phyloP scores from a whole-genome alignment of 2,329 filamentous ascomycete genomes.

The Onygenales sp. region DNA sequence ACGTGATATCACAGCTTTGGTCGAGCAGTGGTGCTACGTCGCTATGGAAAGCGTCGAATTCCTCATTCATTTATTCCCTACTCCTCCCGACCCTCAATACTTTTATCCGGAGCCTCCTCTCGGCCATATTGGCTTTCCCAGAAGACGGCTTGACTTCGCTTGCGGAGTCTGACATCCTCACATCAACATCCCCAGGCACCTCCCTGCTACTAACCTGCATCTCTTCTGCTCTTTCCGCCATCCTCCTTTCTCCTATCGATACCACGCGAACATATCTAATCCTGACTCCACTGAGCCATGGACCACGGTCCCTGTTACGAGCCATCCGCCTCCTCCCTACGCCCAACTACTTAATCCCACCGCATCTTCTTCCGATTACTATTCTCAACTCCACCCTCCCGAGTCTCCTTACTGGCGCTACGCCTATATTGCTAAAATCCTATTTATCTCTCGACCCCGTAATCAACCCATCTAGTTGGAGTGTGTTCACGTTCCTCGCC shows the following conservation, averaged over 20 bases:
- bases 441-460: slow-evolving; percentile 75
- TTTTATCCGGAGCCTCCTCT: slow-evolving; percentile 84
- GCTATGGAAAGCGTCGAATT: slow-evolving; percentile 88
- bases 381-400: slow-evolving; percentile 78
- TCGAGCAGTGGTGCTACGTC: slow-evolving; percentile 81
- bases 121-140: slow-evolving; percentile 80
- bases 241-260: slow-evolving; percentile 79
- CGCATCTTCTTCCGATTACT: slow-evolving; percentile 68
- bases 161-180: slow-evolving; percentile 61
- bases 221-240: slow-evolving; percentile 59
- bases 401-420: slow-evolving; percentile 69
- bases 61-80: slow-evolving; percentile 83
- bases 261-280: slow-evolving; percentile 81
- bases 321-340: slow-evolving; percentile 71
- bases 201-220: slow-evolving; percentile 65
- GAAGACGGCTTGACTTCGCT: slow-evolving; percentile 54
- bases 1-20: slow-evolving; percentile 83
- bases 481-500: slow-evolving; percentile 69
- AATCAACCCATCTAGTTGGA: slow-evolving; percentile 71
- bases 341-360: slow-evolving; percentile 56
- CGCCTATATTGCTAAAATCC: slow-evolving; percentile 77
- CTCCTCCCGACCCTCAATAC: slow-evolving; percentile 80
- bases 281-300: slow-evolving; percentile 66
- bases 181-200: slow-evolving; percentile 71
- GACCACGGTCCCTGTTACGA: slow-evolving; percentile 67